Evolutionary conservation across 805 yeast genomes (phyloP), one percentile per base, ranked within the genome.

Genomic region (Yarrowia osloensis): DNA sequence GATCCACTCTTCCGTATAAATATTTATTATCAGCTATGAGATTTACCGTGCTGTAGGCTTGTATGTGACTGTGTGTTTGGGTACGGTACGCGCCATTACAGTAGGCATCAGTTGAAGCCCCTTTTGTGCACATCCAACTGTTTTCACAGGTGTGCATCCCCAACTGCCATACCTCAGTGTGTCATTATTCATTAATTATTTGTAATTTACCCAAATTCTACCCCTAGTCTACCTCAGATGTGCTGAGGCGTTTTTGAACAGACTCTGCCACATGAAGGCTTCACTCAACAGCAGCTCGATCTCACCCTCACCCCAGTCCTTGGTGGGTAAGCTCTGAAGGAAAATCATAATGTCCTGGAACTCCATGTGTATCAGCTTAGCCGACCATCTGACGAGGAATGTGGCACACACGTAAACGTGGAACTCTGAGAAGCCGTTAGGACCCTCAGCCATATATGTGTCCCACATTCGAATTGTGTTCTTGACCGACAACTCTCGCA

Each of bases 341-440:
- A 91, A 94, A 76, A 96, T 88, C 79, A 95, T 86, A 39, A 92
- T 90, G 69, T 91, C 98, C 78, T 95, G 98, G 76, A 95, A 95
- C 70, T 94, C 98, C 92, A 89, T 90, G 11, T 82, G 81, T 75
- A 89, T 86, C 70, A 95, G 79, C 70, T 86, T 87, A 66, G 83
- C 86, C 70, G 95, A 86, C 87, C 97, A 95, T 74, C 91, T 88
- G 69, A 92, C 89, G 71, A 95, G 80, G 74, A 94, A 95, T 22
- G 99, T 98, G 22, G 98, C 97, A 78, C 99, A 95, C 3, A 95
- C 99, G 76, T 94, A 95, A 9, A 95, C 91, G 76, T 95, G 99
- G 78, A 95, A 95, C 73, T 88, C 91, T 72, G 90, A 90, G 74
- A 95, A 91, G 2, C 97, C 97, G 54, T 83, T 82, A 17, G 82